Evolutionary conservation across 441 rosid genomes (phyloP), one percentile per base, ranked within the genome.

Genomic region (Gossypium laxum): DNA sequence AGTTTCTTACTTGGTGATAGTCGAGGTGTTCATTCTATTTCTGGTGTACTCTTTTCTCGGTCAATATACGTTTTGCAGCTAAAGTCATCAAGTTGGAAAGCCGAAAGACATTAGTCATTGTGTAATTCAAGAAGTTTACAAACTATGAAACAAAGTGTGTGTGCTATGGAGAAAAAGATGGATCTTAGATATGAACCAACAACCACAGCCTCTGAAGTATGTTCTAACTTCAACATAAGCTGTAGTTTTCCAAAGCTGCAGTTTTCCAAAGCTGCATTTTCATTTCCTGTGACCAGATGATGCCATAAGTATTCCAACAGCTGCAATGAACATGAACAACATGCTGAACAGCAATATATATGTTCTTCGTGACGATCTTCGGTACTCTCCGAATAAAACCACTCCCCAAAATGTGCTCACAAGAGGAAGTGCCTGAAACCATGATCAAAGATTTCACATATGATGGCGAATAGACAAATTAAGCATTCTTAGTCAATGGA

Each of bases 371-470:
- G 98, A 89, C 4, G 96, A 90, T 77, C 72, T 87, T 67, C 83
- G 67, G 73, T 89, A 92, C 84, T 92, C 98, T 57, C 94, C 91
- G 54, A 92, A 88, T 75, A 90, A 74, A 32, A 86, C 59, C 64
- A 91, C 77, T 4, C 92, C 98, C 97, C 93, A 89, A 38, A 88
- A 88, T 0, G 93, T 90, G 67, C 93, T 88, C 73, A 91, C 97
- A 50, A 89, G 85, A 2, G 98, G 98, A 22, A 93, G 91, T 67
- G 96, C 97, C 91, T 92, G 83, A 14, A 28, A 71, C 54, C 55
- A 41, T 50, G 55, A 50, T 50, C 60, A 62, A 55, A 2, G 19
- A 18, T n/a, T 59, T 59, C 14, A 11, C 3, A 56, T 3, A 30
- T 14, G 43, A 6, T 59, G 22, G 21, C 7, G 18, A 58, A 58